Conservation (phyloP, 345 rosid genomes). For the Euclidium syriacum region DNA sequence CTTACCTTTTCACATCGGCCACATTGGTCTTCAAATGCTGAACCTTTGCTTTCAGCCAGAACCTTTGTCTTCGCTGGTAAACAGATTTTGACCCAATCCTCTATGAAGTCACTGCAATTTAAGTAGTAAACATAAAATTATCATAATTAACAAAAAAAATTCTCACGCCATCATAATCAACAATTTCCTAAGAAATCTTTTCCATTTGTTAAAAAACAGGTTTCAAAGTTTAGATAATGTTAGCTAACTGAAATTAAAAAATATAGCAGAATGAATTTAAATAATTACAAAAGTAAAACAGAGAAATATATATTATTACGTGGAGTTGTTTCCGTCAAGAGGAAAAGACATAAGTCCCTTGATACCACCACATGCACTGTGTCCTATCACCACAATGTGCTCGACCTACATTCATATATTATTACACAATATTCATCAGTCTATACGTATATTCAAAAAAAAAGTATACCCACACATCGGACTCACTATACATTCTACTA, state of each 20-base stretch:
- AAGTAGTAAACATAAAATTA: background rate
- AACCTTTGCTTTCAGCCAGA: conserved; percentile 35
- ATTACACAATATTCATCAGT: background rate
- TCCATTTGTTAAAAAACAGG: too few relatives aligned
- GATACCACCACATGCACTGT: conserved; percentile 94
- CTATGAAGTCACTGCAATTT: conserved; percentile 76
- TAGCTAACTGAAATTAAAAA: too few relatives aligned
- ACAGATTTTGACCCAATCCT: conserved; percentile 85
- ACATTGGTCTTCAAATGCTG: conserved; percentile 65
- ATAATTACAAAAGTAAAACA: background rate
- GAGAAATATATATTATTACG: conserved; percentile 36
- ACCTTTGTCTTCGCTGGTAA: conserved; percentile 68
- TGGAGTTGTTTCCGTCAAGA: conserved; percentile 58
- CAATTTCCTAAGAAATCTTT: too few relatives aligned
- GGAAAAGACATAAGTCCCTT: conserved; percentile 93
- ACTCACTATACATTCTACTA: background rate
- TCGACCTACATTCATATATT: conserved; percentile 48
- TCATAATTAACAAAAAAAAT: background rate
- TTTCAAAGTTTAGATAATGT: too few relatives aligned
- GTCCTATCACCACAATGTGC: conserved; percentile 84
- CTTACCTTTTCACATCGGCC: conserved; percentile 70
- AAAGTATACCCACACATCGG: background rate
- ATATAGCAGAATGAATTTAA: too few relatives aligned
- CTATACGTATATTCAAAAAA: background rate
- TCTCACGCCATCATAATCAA: too few relatives aligned